phyloP scores from a whole-genome alignment of 441 rosid genomes.

The Daphne laureola region DNA sequence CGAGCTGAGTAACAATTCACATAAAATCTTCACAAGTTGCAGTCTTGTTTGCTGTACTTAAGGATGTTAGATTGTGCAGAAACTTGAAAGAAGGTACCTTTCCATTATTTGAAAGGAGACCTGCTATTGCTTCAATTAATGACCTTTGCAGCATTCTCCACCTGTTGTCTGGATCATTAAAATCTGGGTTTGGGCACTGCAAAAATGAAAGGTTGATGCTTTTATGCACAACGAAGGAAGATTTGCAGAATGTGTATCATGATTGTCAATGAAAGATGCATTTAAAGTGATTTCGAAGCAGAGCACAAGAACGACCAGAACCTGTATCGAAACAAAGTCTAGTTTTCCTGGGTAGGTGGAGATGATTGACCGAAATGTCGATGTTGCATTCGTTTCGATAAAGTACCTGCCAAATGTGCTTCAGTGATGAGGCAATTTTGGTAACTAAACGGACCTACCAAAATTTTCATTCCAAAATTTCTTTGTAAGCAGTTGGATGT shows the following conservation, averaged over 20 bases:
- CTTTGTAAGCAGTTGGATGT: too few relatives aligned
- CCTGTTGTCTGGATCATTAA: constrained; percentile 53
- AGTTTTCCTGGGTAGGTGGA: constrained; percentile 57
- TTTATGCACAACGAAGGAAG: neutral
- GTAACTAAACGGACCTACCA: too few relatives aligned
- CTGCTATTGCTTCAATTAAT: constrained; percentile 54
- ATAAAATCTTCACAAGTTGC: too few relatives aligned
- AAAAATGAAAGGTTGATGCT: constrained; percentile 10
- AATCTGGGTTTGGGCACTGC: constrained; percentile 79
- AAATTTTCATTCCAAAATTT: too few relatives aligned
- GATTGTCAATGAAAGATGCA: neutral
- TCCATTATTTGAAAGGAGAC: constrained; percentile 49
- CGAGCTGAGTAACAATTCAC: too few relatives aligned
- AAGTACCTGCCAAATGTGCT: constrained; percentile 33
- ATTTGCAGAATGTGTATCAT: neutral
- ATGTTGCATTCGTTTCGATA: constrained; percentile 56
- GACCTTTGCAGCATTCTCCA: constrained; percentile 70
- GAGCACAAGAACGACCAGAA: constrained; percentile 13
- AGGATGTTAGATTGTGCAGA: too few relatives aligned
- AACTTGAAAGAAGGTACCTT: constrained; percentile 30
- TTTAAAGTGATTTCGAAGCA: constrained; percentile 2
- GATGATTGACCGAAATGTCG: constrained; percentile 51
- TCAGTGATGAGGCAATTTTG: constrained; percentile 10
- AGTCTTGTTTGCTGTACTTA: too few relatives aligned
- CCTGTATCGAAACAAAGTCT: constrained; percentile 61